phyloP scores from a whole-genome alignment of 176 grass and related monocot species.

The Tuctoria greenei region DNA sequence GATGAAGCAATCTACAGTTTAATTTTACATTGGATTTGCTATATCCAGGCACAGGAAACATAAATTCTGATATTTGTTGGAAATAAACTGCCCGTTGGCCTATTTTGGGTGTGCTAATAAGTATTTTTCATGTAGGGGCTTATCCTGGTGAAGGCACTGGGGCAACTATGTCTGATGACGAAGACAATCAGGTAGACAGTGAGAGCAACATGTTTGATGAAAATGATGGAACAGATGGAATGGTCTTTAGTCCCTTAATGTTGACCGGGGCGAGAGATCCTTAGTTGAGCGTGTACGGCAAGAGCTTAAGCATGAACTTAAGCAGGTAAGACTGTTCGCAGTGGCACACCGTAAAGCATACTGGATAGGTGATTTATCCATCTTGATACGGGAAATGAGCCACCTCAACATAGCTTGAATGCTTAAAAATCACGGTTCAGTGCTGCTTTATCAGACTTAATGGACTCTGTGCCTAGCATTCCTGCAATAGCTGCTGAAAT shows the following conservation, averaged over 20 bases:
- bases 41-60: neutral
- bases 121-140: constrained; percentile 51
- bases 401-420: too few relatives aligned
- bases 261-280: constrained; percentile 90
- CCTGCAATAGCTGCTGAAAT: too few relatives aligned
- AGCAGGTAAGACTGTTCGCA: too few relatives aligned
- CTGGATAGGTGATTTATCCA: too few relatives aligned
- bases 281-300: constrained; percentile 88
- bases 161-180: constrained; percentile 97
- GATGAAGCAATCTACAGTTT: neutral
- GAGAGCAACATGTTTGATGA: constrained; percentile 74
- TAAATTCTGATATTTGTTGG: neutral
- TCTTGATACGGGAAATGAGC: too few relatives aligned
- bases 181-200: constrained; percentile 87
- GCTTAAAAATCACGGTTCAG: too few relatives aligned
- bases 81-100: neutral
- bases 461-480: too few relatives aligned
- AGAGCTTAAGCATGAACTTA: constrained; percentile 93
- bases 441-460: too few relatives aligned
- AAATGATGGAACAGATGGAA: constrained; percentile 76
- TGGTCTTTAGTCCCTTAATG: constrained; percentile 84
- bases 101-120: constrained; percentile 14
- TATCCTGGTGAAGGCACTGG: constrained; percentile 94
- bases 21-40: neutral
- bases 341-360: too few relatives aligned